Conservation (phyloP, 371 early-diverging fungal genomes). For the Mortierella sp. region DNA sequence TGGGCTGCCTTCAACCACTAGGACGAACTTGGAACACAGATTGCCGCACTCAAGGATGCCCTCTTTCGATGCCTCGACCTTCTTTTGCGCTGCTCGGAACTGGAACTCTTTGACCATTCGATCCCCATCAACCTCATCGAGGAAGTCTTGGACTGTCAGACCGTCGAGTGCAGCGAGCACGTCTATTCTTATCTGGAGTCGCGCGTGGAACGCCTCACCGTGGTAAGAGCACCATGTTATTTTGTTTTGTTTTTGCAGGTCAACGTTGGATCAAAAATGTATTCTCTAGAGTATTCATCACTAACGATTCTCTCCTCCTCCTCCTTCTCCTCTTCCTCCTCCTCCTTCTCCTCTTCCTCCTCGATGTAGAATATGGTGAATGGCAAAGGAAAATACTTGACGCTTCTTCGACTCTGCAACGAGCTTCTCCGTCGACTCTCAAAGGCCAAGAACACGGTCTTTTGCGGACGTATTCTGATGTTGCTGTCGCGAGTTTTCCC, state of each 20-base stretch:
- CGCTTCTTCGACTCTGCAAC: conserved; percentile 87
- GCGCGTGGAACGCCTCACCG: conserved; percentile 65
- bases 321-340: background rate
- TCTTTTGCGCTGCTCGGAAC: conserved; percentile 43
- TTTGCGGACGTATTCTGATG: conserved; percentile 86
- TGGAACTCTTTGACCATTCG: conserved; percentile 58
- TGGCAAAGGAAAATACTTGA: conserved; percentile 83
- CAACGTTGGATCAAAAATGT: background rate
- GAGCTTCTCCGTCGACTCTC: conserved; percentile 85
- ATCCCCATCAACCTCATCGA: conserved; percentile 71
- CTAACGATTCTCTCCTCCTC: no score
- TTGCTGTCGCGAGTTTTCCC: conserved; percentile 86
- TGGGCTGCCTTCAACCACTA: conserved; percentile 13
- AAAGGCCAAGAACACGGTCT: conserved; percentile 81
- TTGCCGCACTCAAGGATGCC: conserved; percentile 29
- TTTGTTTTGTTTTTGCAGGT: background rate
- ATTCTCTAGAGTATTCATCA: background rate
- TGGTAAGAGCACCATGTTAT: conserved; percentile 55
- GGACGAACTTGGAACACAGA: conserved; percentile 31
- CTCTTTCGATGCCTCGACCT: conserved; percentile 46
- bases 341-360: background rate
- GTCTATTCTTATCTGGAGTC: conserved; percentile 78
- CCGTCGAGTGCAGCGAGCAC: conserved; percentile 68
- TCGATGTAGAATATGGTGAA: conserved; percentile 73
- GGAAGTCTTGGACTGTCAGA: conserved; percentile 77